These are phyloP conservation scores for Nymphaea colorata DNA, from an alignment of 164 flowering plant genomes.

Conservation along the genomic window DNA sequence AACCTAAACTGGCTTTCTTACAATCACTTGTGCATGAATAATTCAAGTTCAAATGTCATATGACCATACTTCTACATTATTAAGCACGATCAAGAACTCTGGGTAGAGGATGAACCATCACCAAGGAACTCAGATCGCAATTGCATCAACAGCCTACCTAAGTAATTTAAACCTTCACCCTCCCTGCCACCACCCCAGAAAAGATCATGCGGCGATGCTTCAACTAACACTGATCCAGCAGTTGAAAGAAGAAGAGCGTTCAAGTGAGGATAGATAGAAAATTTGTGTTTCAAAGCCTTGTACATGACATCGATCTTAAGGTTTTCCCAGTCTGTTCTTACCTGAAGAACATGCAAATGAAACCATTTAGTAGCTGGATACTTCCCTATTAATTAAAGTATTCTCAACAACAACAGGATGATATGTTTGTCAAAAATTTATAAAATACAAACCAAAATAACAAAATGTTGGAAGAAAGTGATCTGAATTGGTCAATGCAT, in stretches of 20 bases:
- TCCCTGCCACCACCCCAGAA: conserved; percentile 97
- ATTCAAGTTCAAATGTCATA: no score
- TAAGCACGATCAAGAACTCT: no score
- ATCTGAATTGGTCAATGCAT: no score
- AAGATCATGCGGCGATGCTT: conserved; percentile 96
- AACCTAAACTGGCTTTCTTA: no score
- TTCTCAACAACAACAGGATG: no score
- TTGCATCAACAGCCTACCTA: conserved; percentile 85
- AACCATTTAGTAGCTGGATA: no score
- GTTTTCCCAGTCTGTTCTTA: conserved; percentile 73
- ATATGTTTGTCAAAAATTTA: no score
- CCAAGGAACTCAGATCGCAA: conserved; percentile 83
- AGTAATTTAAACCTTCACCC: conserved; percentile 87
- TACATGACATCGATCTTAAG: conserved; percentile 79
- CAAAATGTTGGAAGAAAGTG: no score
- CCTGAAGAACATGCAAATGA: conserved; percentile 24
- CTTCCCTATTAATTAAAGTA: no score
- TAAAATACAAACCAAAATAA: no score
- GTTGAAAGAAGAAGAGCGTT: conserved; percentile 77
- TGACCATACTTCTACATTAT: no score
- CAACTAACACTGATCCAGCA: conserved; percentile 82
- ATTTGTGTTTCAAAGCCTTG: conserved; percentile 80
- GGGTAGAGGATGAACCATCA: conserved; percentile 14
- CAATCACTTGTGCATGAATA: no score
- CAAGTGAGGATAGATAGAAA: conserved; percentile 76